These are phyloP conservation scores for Hordeum vulgare DNA, from an alignment of 176 grass and related monocot genomes.

Conservation along the genomic window DNA sequence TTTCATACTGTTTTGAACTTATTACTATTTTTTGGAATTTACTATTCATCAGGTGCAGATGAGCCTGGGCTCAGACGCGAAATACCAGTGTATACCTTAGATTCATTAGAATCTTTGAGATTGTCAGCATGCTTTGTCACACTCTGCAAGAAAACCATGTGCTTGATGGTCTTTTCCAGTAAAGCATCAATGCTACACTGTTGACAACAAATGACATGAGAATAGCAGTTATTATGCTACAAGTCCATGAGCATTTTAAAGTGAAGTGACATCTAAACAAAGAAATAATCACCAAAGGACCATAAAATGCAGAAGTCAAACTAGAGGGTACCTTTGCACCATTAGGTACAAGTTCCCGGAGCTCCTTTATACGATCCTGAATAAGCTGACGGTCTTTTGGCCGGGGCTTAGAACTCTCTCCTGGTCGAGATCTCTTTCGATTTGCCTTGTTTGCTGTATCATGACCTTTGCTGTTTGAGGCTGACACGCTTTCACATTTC, in stretches of 20 bases:
- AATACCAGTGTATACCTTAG: constrained; percentile 41
- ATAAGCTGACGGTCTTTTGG: constrained; percentile 85
- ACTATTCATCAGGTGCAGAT: too few relatives aligned
- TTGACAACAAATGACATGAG: constrained; percentile 32
- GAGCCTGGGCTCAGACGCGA: too few relatives aligned
- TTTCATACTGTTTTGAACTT: too few relatives aligned
- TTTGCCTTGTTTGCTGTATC: constrained; percentile 51
- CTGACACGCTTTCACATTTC: constrained; percentile 58
- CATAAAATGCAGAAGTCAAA: background rate
- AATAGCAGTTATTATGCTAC: background rate
- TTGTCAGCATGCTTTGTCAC: constrained; percentile 74
- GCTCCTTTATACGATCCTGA: constrained; percentile 88
- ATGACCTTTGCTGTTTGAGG: constrained; percentile 63
- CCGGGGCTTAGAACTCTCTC: constrained; percentile 64
- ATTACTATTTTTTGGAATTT: too few relatives aligned
- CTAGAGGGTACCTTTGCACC: constrained; percentile 59
- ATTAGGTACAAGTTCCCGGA: constrained; percentile 81
- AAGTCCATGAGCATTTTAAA: background rate
- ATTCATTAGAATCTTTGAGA: constrained; percentile 63
- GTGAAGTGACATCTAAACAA: background rate
- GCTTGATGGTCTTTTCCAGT: constrained; percentile 82
- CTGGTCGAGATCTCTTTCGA: constrained; percentile 66
- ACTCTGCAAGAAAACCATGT: constrained; percentile 88
- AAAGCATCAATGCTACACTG: constrained; percentile 93
- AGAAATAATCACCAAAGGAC: constrained; percentile 10